These are phyloP conservation scores for Epichloe elymi DNA, from an alignment of 2,329 filamentous ascomycete species.

Conservation along the genomic window DNA sequence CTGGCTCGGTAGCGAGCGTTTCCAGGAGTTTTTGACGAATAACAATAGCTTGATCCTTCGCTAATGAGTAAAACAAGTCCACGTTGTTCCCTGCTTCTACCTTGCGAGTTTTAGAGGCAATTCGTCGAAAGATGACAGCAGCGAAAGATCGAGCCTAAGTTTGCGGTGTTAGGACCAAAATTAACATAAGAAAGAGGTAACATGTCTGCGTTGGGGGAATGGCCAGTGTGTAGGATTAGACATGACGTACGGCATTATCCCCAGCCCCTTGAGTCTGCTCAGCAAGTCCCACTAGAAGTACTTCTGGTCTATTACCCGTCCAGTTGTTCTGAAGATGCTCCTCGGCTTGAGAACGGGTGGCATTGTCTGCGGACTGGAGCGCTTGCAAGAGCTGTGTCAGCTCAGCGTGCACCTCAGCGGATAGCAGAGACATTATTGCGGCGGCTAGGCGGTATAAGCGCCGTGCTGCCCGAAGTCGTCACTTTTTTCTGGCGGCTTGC, in stretches of 20 bases:
- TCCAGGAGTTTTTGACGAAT: slow-evolving; percentile 79
- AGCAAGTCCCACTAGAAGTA: slow-evolving; percentile 83
- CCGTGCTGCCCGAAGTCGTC: slow-evolving; percentile 10
- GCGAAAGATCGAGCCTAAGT: slow-evolving; percentile 68
- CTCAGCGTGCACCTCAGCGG: slow-evolving; percentile 71
- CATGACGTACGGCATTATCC: slow-evolving; percentile 48
- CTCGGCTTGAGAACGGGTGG: slow-evolving; percentile 71
- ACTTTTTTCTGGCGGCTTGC: slow-evolving; percentile 3
- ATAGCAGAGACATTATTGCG: slow-evolving; percentile 61
- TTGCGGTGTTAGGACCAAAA: slow-evolving; percentile 22
- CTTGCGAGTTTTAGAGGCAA: slow-evolving; percentile 81
- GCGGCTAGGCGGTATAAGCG: slow-evolving; percentile 12
- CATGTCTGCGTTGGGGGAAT: background rate
- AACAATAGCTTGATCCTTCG: slow-evolving; percentile 56
- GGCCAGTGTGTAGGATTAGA: background rate
- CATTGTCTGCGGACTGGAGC: slow-evolving; percentile 82
- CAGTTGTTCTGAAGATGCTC: slow-evolving; percentile 85
- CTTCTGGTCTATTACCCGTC: slow-evolving; percentile 67
- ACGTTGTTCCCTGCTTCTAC: slow-evolving; percentile 54
- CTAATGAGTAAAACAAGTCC: slow-evolving; percentile 77
- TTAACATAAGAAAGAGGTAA: background rate
- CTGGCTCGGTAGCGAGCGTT: slow-evolving; percentile 58
- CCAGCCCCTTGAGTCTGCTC: slow-evolving; percentile 78
- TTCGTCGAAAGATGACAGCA: slow-evolving; percentile 86
- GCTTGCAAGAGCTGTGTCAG: slow-evolving; percentile 77